A percentile compares a stretch with the other conserved stretches of the same genome.
These are phyloP conservation scores for Lagerstroemia speciosa DNA, from an alignment of 345 rosid genomes.

Conservation along the genomic window DNA sequence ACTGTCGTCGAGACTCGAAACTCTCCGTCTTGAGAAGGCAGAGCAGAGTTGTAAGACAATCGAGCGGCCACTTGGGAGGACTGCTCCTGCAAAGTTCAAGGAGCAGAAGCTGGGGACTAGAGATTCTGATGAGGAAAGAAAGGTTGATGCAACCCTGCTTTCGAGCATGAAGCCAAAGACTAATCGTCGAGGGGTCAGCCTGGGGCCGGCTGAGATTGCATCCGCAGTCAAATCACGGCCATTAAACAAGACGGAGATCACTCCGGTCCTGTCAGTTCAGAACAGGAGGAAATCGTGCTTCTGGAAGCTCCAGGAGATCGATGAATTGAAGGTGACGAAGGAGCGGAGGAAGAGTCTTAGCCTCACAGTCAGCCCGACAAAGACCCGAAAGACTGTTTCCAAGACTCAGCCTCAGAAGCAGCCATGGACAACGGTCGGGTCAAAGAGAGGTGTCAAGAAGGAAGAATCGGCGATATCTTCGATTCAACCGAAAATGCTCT, in stretches of 20 bases:
- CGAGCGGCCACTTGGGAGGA: conserved; percentile 38
- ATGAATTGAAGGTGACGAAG: conserved; percentile 55
- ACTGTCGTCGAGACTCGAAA: conserved; percentile 55
- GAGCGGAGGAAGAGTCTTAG: conserved; percentile 67
- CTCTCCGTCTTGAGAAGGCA: conserved; percentile 64
- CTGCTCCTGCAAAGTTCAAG: conserved; percentile 74
- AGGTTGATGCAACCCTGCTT: conserved; percentile 32
- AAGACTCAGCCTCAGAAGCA: conserved; percentile 43
- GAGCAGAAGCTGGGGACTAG: conserved; percentile 45
- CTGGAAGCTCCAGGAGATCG: conserved; percentile 72
- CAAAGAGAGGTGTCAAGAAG: conserved; percentile 57
- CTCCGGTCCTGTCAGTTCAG: conserved; percentile 59
- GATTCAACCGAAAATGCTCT: conserved; percentile 76
- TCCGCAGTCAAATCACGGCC: conserved; percentile 35
- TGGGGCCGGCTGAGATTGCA: conserved; percentile 79
- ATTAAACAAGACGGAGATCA: conserved; percentile 33
- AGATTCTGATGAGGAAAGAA: conserved; percentile 11
- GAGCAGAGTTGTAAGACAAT: conserved; percentile 32
- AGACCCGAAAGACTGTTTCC: conserved; percentile 43
- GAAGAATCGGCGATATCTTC: conserved; percentile 42
- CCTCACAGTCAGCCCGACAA: conserved; percentile 65
- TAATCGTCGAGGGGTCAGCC: conserved; percentile 65
- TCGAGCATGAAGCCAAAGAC: conserved; percentile 32
- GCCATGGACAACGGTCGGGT: conserved; percentile 58
- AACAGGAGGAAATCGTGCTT: conserved; percentile 82